phyloP scores from a whole-genome alignment of 2,329 filamentous ascomycete species.

The Xylariaceae sp. region DNA sequence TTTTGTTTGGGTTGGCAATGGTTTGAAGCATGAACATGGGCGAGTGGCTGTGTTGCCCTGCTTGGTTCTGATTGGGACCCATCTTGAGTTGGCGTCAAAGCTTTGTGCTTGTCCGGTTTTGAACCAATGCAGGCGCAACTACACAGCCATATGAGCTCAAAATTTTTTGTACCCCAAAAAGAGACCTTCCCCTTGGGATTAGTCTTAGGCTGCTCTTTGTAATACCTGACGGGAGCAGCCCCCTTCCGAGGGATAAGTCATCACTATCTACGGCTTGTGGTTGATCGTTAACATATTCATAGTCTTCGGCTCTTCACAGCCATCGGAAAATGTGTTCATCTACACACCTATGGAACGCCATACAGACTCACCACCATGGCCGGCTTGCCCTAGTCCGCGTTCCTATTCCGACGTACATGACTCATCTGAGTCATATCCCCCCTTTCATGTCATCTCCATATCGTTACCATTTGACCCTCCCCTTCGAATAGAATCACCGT shows the following conservation, averaged over 20 bases:
- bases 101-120: constrained; percentile 74
- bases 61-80: constrained; percentile 59
- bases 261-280: neutral
- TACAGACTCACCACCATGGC: too few relatives aligned
- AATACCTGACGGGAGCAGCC: constrained; percentile 20
- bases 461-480: too few relatives aligned
- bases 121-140: constrained; percentile 25
- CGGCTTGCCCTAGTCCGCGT: too few relatives aligned
- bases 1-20: constrained; percentile 9
- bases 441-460: too few relatives aligned
- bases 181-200: constrained; percentile 13
- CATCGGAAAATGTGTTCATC: constrained; percentile 21
- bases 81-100: constrained; percentile 93
- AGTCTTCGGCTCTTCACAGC: constrained; percentile 8
- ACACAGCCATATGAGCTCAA: constrained; percentile 11
- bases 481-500: too few relatives aligned
- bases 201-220: constrained; percentile 6
- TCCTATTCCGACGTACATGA: too few relatives aligned
- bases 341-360: constrained; percentile 10
- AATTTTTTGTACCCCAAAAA: constrained; percentile 26
- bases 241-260: constrained; percentile 32
- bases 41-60: constrained; percentile 19
- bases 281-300: constrained; percentile 17
- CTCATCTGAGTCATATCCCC: too few relatives aligned
- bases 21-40: constrained; percentile 20